These are phyloP conservation scores for Metschnikowia similis DNA, from an alignment of 805 yeast genomes.

Conservation along the genomic window DNA sequence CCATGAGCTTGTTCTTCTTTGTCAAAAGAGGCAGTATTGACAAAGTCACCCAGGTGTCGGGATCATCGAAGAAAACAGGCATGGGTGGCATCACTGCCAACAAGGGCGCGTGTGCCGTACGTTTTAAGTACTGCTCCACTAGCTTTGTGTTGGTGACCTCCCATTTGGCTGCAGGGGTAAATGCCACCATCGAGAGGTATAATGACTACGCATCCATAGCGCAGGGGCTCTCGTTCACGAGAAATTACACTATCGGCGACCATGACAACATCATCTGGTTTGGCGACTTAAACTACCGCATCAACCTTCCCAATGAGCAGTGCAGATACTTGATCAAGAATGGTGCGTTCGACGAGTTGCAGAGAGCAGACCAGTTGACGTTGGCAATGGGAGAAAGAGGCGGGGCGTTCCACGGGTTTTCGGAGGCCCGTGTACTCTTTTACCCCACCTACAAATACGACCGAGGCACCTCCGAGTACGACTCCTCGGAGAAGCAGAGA, in stretches of 20 bases:
- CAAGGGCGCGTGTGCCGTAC: slow-evolving; percentile 92
- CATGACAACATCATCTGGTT: slow-evolving; percentile 90
- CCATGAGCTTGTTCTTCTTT: slow-evolving; percentile 60
- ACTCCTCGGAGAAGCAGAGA: slow-evolving; percentile 86
- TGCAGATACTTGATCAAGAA: slow-evolving; percentile 54
- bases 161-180: slow-evolving; percentile 90
- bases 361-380: slow-evolving; percentile 73
- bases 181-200: slow-evolving; percentile 77
- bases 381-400: slow-evolving; percentile 55
- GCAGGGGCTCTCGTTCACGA: slow-evolving; percentile 70
- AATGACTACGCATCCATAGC: slow-evolving; percentile 75
- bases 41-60: slow-evolving; percentile 76
- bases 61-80: slow-evolving; percentile 93
- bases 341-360: slow-evolving; percentile 46
- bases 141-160: slow-evolving; percentile 78
- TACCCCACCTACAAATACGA: slow-evolving; percentile 92
- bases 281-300: slow-evolving; percentile 90
- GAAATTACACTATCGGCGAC: slow-evolving; percentile 72
- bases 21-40: slow-evolving; percentile 42
- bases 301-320: slow-evolving; percentile 65
- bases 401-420: slow-evolving; percentile 68
- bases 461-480: slow-evolving; percentile 75
- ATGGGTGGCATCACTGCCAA: slow-evolving; percentile 96
- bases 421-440: slow-evolving; percentile 73
- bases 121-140: slow-evolving; percentile 78